phyloP scores from a whole-genome alignment of 1,284 basidiomycete genomes.

The Fomitopsis schrenkii region DNA sequence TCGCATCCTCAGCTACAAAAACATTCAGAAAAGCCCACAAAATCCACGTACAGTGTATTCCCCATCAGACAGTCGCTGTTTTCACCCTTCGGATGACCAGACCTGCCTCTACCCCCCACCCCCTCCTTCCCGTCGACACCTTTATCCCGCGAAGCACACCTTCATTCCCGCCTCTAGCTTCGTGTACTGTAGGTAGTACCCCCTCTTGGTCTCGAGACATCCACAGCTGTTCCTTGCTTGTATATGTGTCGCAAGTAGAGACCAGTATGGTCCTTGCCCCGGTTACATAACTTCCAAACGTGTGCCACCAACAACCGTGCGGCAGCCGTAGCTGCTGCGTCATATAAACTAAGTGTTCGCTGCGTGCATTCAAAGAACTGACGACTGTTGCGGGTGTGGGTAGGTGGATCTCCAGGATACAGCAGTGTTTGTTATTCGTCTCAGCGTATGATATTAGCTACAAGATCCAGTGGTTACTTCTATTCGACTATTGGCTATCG shows the following conservation, averaged over 20 bases:
- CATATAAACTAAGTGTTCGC: too few relatives aligned
- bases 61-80: constrained; percentile 18
- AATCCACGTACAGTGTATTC: constrained; percentile 15
- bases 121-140: constrained; percentile 6
- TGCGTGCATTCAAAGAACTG: too few relatives aligned
- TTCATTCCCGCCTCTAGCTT: constrained; percentile 15
- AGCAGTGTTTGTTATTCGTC: not conserved
- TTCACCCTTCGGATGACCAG: constrained; percentile 17
- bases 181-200: constrained; percentile 24
- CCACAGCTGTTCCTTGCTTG: constrained; percentile 18
- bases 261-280: constrained; percentile 13
- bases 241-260: constrained; percentile 23
- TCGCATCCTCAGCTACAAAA: constrained; percentile 35
- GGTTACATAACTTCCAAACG: not conserved
- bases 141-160: constrained; percentile 12
- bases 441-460: constrained; percentile 6
- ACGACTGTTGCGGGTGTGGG: too few relatives aligned
- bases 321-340: too few relatives aligned
- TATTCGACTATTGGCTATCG: not conserved
- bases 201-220: constrained; percentile 19
- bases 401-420: not conserved
- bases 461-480: constrained; percentile 5
- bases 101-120: constrained; percentile 17
- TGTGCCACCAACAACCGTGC: not conserved
- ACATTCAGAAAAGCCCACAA: constrained; percentile 36